phyloP scores from a whole-genome alignment of 768 basidiomycete species.

The Boletus bicolor region DNA sequence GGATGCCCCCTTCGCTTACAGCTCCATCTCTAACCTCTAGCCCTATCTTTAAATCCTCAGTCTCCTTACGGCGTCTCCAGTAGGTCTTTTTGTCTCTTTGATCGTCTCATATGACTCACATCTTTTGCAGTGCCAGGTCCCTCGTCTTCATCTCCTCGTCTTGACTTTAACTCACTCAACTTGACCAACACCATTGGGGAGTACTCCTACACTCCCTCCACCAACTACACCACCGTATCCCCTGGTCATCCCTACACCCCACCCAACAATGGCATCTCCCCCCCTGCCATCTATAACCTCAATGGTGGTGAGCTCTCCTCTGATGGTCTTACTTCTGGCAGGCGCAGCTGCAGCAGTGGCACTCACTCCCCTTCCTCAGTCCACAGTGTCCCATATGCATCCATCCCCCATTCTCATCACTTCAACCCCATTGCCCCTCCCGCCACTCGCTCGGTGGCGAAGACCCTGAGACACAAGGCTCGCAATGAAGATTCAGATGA shows the following conservation, averaged over 20 bases:
- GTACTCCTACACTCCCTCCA: constrained; percentile 54
- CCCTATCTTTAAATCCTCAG: constrained; percentile 67
- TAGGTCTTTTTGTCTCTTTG: constrained; percentile 36
- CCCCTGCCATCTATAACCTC: constrained; percentile 69
- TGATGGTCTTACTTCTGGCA: constrained; percentile 60
- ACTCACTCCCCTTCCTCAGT: constrained; percentile 44
- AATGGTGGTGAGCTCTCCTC: constrained; percentile 70
- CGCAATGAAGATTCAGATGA: constrained; percentile 71
- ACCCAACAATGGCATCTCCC: constrained; percentile 62
- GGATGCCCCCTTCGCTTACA: constrained; percentile 46
- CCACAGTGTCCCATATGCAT: constrained; percentile 41
- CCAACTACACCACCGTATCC: constrained; percentile 51
- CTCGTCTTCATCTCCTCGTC: constrained; percentile 31
- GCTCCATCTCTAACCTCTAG: constrained; percentile 43
- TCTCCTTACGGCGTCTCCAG: constrained; percentile 60
- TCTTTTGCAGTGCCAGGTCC: constrained; percentile 47
- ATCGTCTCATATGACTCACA: constrained; percentile 6
- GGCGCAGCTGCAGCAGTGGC: constrained; percentile 69
- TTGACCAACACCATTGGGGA: constrained; percentile 54
- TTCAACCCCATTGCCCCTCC: constrained; percentile 68
- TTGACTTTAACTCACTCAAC: constrained; percentile 49
- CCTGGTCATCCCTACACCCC: constrained; percentile 67
- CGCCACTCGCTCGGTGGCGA: constrained; percentile 51
- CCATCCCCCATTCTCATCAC: constrained; percentile 72
- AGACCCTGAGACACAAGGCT: constrained; percentile 43